Conservation (phyloP, 2,329 filamentous ascomycete genomes). For the Arthrobotrys musiformis region DNA sequence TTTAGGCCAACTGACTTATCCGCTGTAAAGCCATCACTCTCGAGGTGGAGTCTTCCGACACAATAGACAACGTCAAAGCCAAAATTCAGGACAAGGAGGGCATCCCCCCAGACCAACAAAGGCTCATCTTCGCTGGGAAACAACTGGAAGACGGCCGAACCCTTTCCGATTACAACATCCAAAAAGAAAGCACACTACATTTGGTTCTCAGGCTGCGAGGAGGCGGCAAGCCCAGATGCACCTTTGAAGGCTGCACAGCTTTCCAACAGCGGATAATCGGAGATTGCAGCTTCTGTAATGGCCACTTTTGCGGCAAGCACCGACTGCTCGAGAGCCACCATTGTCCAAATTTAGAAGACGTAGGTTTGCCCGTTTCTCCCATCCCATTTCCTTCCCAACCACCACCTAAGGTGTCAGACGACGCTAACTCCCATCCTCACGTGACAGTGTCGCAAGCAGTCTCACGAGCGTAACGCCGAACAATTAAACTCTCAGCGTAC, state of each 20-base stretch:
- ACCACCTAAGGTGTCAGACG: slow-evolving; percentile 6
- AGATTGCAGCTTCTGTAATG: slow-evolving; percentile 93
- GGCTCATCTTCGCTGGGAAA: slow-evolving; percentile 99
- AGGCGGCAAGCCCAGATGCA: slow-evolving; percentile 70
- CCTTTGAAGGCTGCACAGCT: slow-evolving; percentile 87
- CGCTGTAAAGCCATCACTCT: slow-evolving; percentile 72
- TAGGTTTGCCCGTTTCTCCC: slow-evolving; percentile 65
- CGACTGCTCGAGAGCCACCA: slow-evolving; percentile 92
- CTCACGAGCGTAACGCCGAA: slow-evolving; percentile 90
- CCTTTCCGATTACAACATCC: slow-evolving; percentile 99
- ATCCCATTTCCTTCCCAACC: not conserved
- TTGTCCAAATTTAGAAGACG: slow-evolving; percentile 89
- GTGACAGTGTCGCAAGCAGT: slow-evolving; percentile 89
- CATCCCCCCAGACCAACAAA: slow-evolving; percentile 98
- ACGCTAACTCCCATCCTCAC: slow-evolving; percentile 17
- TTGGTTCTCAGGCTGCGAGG: slow-evolving; percentile 51
- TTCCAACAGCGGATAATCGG: slow-evolving; percentile 91
- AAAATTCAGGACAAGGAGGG: slow-evolving; percentile 94
- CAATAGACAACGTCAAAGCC: slow-evolving; percentile 69
- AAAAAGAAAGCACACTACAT: slow-evolving; percentile 74
- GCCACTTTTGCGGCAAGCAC: slow-evolving; percentile 95
- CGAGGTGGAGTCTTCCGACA: slow-evolving; percentile 74
- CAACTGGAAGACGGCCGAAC: slow-evolving; percentile 99
- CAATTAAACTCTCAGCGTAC: slow-evolving; percentile 93
- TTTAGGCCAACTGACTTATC: slow-evolving; percentile 1